Conservation (phyloP, 305 asterid genomes). For the Solanum hybrid region DNA sequence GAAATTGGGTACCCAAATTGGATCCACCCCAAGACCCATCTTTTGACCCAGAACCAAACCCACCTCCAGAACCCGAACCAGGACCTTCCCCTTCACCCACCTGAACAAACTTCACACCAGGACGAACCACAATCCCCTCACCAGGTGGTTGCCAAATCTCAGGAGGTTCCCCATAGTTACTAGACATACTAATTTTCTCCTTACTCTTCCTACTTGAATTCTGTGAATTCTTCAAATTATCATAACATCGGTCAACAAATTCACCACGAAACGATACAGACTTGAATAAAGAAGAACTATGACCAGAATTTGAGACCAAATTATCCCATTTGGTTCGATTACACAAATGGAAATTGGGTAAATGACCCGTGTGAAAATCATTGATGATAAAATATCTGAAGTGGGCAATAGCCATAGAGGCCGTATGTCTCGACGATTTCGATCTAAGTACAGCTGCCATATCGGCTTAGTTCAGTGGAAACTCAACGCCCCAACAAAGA, state of each 20-base stretch:
- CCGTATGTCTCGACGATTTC: slow-evolving; percentile 58
- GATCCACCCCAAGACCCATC: slow-evolving; percentile 92
- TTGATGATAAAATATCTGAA: slow-evolving; percentile 60
- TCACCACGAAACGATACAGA: slow-evolving; percentile 43
- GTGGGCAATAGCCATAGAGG: slow-evolving; percentile 55
- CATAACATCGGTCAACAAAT: slow-evolving; percentile 20
- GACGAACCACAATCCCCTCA: slow-evolving; percentile 65
- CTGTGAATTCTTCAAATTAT: slow-evolving; percentile 12
- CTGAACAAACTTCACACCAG: slow-evolving; percentile 61
- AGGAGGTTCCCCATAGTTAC: slow-evolving; percentile 86
- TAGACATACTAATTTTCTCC: slow-evolving; percentile 25
- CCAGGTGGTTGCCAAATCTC: slow-evolving; percentile 95
- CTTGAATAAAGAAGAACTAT: slow-evolving; percentile 42
- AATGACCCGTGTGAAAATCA: slow-evolving; percentile 51
- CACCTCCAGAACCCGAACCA: slow-evolving; percentile 47
- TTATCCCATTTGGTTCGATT: slow-evolving; percentile 31
- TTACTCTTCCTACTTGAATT: slow-evolving; percentile 20
- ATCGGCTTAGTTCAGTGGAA: slow-evolving; percentile 14
- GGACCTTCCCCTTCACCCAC: slow-evolving; percentile 41
- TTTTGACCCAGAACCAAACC: slow-evolving; percentile 43
- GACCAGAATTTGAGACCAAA: slow-evolving; percentile 31
- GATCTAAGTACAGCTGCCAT: slow-evolving; percentile 94
- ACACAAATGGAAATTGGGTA: slow-evolving; percentile 33
- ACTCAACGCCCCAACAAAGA: slow-evolving; percentile 4
- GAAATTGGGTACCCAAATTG: slow-evolving; percentile 58